Evolutionary conservation across 352 stramenopile genomes (phyloP), one percentile per base, ranked within the genome.

Genomic region (Pythium myriotylum): DNA sequence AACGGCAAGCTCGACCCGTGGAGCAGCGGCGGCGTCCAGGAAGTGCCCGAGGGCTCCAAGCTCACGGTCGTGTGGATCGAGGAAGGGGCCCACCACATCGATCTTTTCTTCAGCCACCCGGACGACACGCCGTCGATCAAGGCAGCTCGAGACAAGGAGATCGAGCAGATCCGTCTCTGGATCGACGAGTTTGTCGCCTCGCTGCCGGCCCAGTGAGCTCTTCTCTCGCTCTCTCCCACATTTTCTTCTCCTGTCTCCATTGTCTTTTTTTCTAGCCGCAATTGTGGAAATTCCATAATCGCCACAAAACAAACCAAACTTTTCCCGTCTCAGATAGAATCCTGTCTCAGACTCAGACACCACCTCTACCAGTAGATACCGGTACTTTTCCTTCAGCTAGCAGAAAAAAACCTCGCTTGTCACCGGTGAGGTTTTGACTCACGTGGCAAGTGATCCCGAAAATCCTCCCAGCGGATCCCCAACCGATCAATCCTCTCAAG

Each of bases 1-100:
- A 98, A 98, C 69, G 96, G 96, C 14, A 68, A 94, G 16, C 68
- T 97, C 5, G 96, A 99, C 61, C 96, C 96, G 5, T 99, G 95
- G 96, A 90, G 77, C 65, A 86, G 84, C 33, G 93, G 81, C 6
- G 95, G 94, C 17, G 91, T 98, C 16, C 79, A 84, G 24, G 52
- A 77, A 5, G 67, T 78, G 19, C 81, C 81, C 1, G 65, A 76
- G 19, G 70, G 72, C 47, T 72, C 81, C 32, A 87, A 83, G 50
- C 69, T 89, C 45, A 77, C 67, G 22, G 67, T 97, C 33, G 70
- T 94, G 33, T 62, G 68, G 26, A 92, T 97, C 33, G 72, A 79
- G 7, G 80, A 95, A 24, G 90, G 87, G 14, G 90, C 86, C 5
- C 90, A 97, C 60, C 91, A 97, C 65, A 61, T 97, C 43, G 91